Base-by-base conservation (phyloP, 1,284 basidiomycete species). In the Cutaneotrichosporon curvatum region DNA sequence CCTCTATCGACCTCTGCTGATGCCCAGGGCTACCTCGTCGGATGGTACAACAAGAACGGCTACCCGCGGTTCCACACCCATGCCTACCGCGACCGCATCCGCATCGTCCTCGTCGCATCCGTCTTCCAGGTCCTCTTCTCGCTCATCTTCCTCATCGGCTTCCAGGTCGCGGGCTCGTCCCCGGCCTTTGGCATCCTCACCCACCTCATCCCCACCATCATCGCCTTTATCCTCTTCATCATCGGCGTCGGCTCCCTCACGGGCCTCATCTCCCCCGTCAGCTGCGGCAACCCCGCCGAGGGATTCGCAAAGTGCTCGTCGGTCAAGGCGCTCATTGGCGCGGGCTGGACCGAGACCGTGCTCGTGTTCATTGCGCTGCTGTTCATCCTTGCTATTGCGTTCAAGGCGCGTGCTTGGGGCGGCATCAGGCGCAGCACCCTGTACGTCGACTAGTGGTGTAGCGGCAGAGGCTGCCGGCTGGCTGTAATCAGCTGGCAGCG, bases 281-380 rank as follows among this genome's bases (percentile, higher is more conserved):
- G 51, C 46, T 74, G 73, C 57, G 60, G 61, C 23, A 50, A 56
- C 39, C 47, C 55, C 14, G 50, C 32, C 16, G 49, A 63, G 33
- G 45, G 40, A 6, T 73, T 70, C 45, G 48, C 44, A 25, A 49
- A 67, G 25, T 73, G 73, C 55, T 61, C 59, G 42, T 61, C 67
- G 15, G 66, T 71, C 47, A 71, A 71, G 56, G 64, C 64, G 16
- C 56, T 70, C 15, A 66, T 72, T 23, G 60, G 65, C 30, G 62
- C 70, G 34, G 56, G 57, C 36, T 73, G 72, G 72, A 70, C 71
- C 40, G 68, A 68, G 47, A 70, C 68, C 5, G 61, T 73, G 56
- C 63, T 70, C 55, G 43, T 67, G 40, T 64, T 67, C 52, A 37
- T 61, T 40, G 51, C 59, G 12, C 50, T 66, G 45, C 11, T 61